These are phyloP conservation scores for Iberis pinnata DNA, from an alignment of 345 rosid species.

Conservation along the genomic window DNA sequence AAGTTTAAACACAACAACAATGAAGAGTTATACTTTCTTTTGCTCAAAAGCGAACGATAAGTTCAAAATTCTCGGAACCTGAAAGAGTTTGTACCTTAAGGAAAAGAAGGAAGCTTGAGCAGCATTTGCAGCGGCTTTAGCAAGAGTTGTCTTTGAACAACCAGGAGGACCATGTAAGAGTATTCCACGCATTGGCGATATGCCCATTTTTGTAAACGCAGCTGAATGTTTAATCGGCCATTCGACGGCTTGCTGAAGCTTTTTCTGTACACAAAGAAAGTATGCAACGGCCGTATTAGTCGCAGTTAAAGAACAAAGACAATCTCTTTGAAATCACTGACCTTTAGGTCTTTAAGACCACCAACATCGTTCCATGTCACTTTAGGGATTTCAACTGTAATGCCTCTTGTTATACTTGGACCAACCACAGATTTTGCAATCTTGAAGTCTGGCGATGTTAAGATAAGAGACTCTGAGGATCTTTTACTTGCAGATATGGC, in stretches of 20 bases:
- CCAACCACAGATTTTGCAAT: constrained; percentile 63
- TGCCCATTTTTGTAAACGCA: constrained; percentile 63
- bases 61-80: not conserved
- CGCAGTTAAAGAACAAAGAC: not conserved
- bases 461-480: constrained; percentile 33
- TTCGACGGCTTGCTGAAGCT: constrained; percentile 83
- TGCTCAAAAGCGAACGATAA: not conserved
- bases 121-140: constrained; percentile 91
- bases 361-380: constrained; percentile 92
- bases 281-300: not conserved
- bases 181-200: constrained; percentile 76
- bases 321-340: constrained; percentile 9
- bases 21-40: too few relatives aligned
- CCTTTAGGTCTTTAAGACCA: constrained; percentile 68
- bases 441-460: constrained; percentile 63
- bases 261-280: constrained; percentile 44
- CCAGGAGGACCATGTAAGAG: constrained; percentile 98
- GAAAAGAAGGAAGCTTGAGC: constrained; percentile 91
- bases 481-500: constrained; percentile 49
- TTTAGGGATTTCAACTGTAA: constrained; percentile 79
- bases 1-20: too few relatives aligned
- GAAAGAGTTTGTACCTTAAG: constrained; percentile 43
- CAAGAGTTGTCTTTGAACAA: constrained; percentile 97
- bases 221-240: constrained; percentile 88
- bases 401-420: constrained; percentile 90